A percentile compares a stretch with the other conserved stretches of the same genome.
Evolutionary conservation across 176 grass and related monocot genomes (phyloP).

Genomic region (Miscanthus lutarioriparius): DNA sequence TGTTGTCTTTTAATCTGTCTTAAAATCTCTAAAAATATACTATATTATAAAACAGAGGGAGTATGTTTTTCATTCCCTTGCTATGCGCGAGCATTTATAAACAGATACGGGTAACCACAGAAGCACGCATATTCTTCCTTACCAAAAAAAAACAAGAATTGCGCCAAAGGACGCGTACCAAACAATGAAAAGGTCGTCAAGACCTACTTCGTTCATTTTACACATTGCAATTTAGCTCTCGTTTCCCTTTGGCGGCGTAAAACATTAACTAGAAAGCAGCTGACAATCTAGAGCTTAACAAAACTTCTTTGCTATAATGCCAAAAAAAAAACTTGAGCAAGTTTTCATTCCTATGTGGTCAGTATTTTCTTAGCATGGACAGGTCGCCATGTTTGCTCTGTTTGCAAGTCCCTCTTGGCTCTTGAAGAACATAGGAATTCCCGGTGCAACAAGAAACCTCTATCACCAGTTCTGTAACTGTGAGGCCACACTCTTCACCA

Average conservation of each 20-base stretch:
- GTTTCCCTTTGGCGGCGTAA: slow-evolving; percentile 31
- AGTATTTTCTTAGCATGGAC: background rate
- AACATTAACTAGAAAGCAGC: slow-evolving; percentile 31
- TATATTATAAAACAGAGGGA: no score
- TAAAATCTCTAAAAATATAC: no score
- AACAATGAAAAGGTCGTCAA: slow-evolving; percentile 1
- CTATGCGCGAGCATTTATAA: background rate
- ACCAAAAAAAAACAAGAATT: background rate
- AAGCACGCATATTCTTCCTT: background rate
- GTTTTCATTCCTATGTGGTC: background rate
- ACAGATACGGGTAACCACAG: background rate
- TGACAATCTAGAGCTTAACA: slow-evolving; percentile 47
- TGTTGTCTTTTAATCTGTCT: no score
- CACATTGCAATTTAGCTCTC: slow-evolving; percentile 26
- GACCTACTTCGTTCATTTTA: slow-evolving; percentile 34
- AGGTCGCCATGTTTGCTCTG: background rate
- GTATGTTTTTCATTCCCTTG: no score
- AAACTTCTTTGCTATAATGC: slow-evolving; percentile 47
- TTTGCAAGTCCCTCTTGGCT: slow-evolving; percentile 14
- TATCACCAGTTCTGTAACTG: slow-evolving; percentile 93
- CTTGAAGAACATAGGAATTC: slow-evolving; percentile 23
- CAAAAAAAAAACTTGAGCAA: background rate
- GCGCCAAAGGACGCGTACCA: background rate
- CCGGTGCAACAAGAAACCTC: background rate
- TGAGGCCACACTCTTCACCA: slow-evolving; percentile 81